Evolutionary conservation across 1,284 basidiomycete genomes (phyloP).

Genomic region (Tremellales sp.): DNA sequence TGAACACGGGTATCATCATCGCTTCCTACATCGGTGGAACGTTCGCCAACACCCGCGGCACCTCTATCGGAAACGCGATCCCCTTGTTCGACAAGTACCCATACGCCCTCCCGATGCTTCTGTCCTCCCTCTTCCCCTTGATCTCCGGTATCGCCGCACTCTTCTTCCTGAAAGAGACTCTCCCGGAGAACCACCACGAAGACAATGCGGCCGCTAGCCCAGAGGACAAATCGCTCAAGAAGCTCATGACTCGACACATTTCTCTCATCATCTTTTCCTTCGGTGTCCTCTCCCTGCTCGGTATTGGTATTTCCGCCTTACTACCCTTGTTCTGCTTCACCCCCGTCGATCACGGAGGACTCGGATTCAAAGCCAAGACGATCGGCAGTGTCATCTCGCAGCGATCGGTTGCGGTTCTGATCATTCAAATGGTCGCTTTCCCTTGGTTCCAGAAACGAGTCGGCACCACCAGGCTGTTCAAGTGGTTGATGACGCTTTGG

Average conservation of each 20-base stretch:
- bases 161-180: constrained; percentile 30
- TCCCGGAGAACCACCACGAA: constrained; percentile 7
- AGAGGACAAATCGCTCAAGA: neutral
- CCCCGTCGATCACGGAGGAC: constrained; percentile 31
- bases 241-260: constrained; percentile 13
- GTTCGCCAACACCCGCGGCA: constrained; percentile 16
- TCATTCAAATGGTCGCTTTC: constrained; percentile 39
- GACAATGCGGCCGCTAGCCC: neutral
- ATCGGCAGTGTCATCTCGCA: constrained; percentile 38
- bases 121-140: constrained; percentile 29
- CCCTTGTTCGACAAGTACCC: constrained; percentile 28
- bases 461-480: constrained; percentile 34
- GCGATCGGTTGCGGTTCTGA: constrained; percentile 30
- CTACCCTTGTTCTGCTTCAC: constrained; percentile 45
- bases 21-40: constrained; percentile 34
- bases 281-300: constrained; percentile 30
- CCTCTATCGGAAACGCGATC: constrained; percentile 12
- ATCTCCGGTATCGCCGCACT: constrained; percentile 19
- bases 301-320: constrained; percentile 25
- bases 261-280: constrained; percentile 28
- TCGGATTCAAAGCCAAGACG: constrained; percentile 29
- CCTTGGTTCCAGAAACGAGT: constrained; percentile 31
- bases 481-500: constrained; percentile 29
- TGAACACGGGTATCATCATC: constrained; percentile 33
- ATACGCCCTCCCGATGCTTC: constrained; percentile 31